Conservation (phyloP, 305 asterid genomes). For the Striga hermonthica region DNA sequence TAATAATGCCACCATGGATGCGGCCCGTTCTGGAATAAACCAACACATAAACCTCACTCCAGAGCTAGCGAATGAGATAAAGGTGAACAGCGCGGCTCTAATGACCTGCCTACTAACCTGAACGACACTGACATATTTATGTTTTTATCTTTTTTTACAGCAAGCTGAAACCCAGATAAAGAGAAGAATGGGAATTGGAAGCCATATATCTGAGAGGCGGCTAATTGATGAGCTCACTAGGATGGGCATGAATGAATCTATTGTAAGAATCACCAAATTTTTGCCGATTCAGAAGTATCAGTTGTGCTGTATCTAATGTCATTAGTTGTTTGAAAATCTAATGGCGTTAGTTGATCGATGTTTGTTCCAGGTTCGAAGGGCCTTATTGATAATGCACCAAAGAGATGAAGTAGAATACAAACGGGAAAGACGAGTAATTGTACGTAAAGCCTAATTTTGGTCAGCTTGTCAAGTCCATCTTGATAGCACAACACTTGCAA, state of each 20-base stretch:
- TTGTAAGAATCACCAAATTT: slow-evolving; percentile 42
- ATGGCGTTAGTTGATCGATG: background rate
- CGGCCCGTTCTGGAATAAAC: slow-evolving; percentile 84
- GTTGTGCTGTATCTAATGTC: too few relatives aligned
- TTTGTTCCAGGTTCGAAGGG: slow-evolving; percentile 75
- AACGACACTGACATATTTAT: slow-evolving; percentile 21
- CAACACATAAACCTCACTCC: slow-evolving; percentile 83
- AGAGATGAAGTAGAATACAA: slow-evolving; percentile 97
- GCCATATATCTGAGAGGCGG: slow-evolving; percentile 60
- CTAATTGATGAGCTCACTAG: slow-evolving; percentile 81
- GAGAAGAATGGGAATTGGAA: slow-evolving; percentile 96
- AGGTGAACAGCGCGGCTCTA: slow-evolving; percentile 39
- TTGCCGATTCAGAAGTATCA: background rate
- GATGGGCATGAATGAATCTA: slow-evolving; percentile 89
- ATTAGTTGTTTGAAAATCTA: too few relatives aligned
- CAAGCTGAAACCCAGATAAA: slow-evolving; percentile 91
- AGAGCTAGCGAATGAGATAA: slow-evolving; percentile 81
- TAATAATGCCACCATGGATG: slow-evolving; percentile 86
- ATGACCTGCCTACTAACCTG: slow-evolving; percentile 22
- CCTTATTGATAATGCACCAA: slow-evolving; percentile 87
- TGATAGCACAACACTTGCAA: background rate
- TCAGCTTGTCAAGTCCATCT: background rate
- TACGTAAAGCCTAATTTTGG: slow-evolving; percentile 53
- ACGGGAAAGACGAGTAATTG: slow-evolving; percentile 69
- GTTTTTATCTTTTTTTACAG: slow-evolving; percentile 35